Evolutionary conservation across 1,284 basidiomycete genomes (phyloP).

Genomic region (Ganoderma sp.): DNA sequence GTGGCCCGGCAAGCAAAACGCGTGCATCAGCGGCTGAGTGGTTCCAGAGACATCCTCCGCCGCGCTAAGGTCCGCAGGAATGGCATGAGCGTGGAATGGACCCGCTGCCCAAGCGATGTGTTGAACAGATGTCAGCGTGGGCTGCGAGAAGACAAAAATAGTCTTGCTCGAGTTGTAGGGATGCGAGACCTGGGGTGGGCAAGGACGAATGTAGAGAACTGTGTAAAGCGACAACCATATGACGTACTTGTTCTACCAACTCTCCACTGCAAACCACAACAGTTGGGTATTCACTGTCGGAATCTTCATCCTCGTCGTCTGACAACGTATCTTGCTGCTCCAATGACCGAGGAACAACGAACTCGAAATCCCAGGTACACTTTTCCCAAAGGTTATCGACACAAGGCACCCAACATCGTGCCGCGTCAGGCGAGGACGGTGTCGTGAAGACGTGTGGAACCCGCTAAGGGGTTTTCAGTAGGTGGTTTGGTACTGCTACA

Average conservation of each 20-base stretch:
- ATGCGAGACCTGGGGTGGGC: slow-evolving; percentile 75
- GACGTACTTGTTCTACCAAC: slow-evolving; percentile 84
- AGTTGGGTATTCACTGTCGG: slow-evolving; percentile 70
- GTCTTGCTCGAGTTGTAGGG: slow-evolving; percentile 94
- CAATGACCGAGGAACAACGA: slow-evolving; percentile 89
- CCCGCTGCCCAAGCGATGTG: slow-evolving; percentile 97
- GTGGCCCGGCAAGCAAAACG: slow-evolving; percentile 92
- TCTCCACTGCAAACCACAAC: slow-evolving; percentile 95
- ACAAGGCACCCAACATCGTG: slow-evolving; percentile 97
- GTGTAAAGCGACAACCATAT: not conserved
- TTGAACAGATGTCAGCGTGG: slow-evolving; percentile 89
- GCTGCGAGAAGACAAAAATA: slow-evolving; percentile 93
- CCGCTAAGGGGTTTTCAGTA: slow-evolving; percentile 57
- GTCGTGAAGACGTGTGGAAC: slow-evolving; percentile 94
- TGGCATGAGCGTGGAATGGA: slow-evolving; percentile 84
- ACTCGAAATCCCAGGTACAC: slow-evolving; percentile 98
- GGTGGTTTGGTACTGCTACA: slow-evolving; percentile 12
- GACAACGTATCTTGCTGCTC: slow-evolving; percentile 65
- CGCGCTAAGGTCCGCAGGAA: slow-evolving; percentile 66
- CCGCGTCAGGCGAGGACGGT: slow-evolving; percentile 87
- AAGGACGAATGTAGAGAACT: not conserved
- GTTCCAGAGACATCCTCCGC: slow-evolving; percentile 63
- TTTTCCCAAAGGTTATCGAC: slow-evolving; percentile 95
- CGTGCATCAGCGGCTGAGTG: slow-evolving; percentile 88
- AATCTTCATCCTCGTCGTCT: slow-evolving; percentile 56